These are phyloP conservation scores for Podospora sp. DNA, from an alignment of 495 filamentous ascomycete genomes.

Conservation along the genomic window DNA sequence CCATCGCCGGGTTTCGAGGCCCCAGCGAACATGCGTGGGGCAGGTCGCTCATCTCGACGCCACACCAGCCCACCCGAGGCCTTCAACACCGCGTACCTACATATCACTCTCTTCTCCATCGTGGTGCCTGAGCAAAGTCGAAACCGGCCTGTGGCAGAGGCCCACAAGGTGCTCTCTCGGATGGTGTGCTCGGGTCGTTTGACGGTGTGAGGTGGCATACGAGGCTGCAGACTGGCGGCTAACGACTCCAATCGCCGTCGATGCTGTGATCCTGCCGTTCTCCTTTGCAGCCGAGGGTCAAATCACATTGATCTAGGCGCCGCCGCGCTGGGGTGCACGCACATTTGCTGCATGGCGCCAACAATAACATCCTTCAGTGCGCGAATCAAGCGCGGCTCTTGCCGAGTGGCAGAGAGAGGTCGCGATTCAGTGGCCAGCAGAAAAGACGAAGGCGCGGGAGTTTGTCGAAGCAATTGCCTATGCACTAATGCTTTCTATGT, in stretches of 20 bases:
- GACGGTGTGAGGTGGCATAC: slow-evolving; percentile 21
- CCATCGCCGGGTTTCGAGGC: neutral
- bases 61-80: neutral
- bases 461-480: neutral
- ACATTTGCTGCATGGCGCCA: slow-evolving; percentile 24
- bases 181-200: slow-evolving; percentile 2
- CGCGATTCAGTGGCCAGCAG: slow-evolving; percentile 3
- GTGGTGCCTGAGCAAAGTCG: neutral
- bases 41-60: neutral
- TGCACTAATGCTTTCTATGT: no score
- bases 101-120: neutral
- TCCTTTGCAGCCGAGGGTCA: slow-evolving; percentile 1
- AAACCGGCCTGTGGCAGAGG: neutral
- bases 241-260: slow-evolving; percentile 23
- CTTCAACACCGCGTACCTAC: neutral
- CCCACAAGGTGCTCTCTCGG: neutral
- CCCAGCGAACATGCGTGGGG: neutral
- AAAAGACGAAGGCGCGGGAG: neutral
- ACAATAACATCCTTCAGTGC: neutral
- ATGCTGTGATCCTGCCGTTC: neutral
- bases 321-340: slow-evolving; percentile 6
- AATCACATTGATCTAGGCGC: slow-evolving; percentile 24
- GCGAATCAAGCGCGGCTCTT: slow-evolving; percentile 30
- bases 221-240: slow-evolving; percentile 32
- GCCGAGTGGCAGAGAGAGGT: slow-evolving; percentile 7